phyloP scores from a whole-genome alignment of 108 stramenopile genomes.

The Schizochytrium sp. region DNA sequence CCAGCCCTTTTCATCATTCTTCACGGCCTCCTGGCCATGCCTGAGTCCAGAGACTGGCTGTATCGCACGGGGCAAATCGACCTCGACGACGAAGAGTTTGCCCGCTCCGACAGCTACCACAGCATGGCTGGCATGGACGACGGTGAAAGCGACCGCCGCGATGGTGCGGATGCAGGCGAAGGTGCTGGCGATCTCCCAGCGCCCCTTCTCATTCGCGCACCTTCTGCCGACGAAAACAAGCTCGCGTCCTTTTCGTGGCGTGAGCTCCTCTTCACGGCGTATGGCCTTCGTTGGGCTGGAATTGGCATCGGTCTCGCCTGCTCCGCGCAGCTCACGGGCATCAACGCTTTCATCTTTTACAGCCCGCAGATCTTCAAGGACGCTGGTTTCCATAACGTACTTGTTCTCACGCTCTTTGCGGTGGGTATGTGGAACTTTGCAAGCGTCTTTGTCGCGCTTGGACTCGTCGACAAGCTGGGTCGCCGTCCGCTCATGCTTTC shows the following conservation, averaged over 20 bases:
- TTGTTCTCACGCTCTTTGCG: not conserved
- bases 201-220: not conserved
- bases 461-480: not conserved
- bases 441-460: not conserved
- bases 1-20: not conserved
- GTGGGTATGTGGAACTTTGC: not conserved
- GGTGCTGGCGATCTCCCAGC: not conserved
- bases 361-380: not conserved
- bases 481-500: constrained; percentile 3
- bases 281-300: not conserved
- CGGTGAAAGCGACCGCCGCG: not conserved
- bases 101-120: not conserved
- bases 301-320: not conserved
- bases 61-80: not conserved
- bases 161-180: not conserved
- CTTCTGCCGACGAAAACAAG: not conserved
- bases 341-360: not conserved
- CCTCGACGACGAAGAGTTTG: not conserved
- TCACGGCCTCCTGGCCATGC: not conserved
- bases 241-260: not conserved
- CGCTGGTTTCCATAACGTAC: not conserved
- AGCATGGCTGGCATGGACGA: not conserved
- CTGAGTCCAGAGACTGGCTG: not conserved
- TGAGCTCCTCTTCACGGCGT: not conserved
- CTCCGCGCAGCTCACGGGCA: not conserved